Base-by-base conservation (phyloP, 2,329 filamentous ascomycete genomes). In the Boeremia lycopersici region DNA sequence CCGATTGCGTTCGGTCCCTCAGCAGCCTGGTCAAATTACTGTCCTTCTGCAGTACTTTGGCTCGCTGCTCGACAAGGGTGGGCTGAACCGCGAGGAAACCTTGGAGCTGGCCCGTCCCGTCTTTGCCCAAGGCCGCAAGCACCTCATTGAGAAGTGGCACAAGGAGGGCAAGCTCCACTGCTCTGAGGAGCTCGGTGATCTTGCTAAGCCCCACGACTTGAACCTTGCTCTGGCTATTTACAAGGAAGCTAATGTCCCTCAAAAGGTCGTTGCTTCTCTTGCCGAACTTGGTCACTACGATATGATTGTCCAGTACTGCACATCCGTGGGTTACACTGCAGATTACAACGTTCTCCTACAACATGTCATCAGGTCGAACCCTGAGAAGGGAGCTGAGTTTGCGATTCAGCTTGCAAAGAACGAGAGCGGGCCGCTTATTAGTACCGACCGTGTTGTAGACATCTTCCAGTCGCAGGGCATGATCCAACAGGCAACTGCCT, bases 401-500 rank as follows among this genome's bases (percentile, higher is more conserved):
- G 96, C 95, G 19, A 90, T 89, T n/a, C 86, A 90, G 61, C 84
- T 99, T 57, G 93, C 91, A 38, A 96, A 95, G 75, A 88, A 95
- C 66, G 91, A 96, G 71, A 86, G 88, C 56, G 93, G 91, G 25
- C 88, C 93, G 23, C 80, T 97, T 55, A 88, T 99, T 63, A 95
- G 98, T 67, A 86, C 98, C 53, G 91, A 96, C 73, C 91, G 93
- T 41, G 93, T 97, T 23, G 91, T 97, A 43, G 95, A 99, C 75
- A 92, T 99, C 56, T 99, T 99, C 87, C 89, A 97, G 77, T 93
- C 93, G 9, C 95, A 99, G 76, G 93, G 92, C 69, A 95, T 98
- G 92, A 86, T 98, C 44, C 96, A 98, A 74, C 92, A 96, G 76
- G 93, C 93, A 7, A 99, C 96, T 2, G 93, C 93, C n/a, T 99